Evolutionary conservation across 441 rosid species (phyloP), one percentile per base, ranked within the genome.

Genomic region (Adansonia gregorii): DNA sequence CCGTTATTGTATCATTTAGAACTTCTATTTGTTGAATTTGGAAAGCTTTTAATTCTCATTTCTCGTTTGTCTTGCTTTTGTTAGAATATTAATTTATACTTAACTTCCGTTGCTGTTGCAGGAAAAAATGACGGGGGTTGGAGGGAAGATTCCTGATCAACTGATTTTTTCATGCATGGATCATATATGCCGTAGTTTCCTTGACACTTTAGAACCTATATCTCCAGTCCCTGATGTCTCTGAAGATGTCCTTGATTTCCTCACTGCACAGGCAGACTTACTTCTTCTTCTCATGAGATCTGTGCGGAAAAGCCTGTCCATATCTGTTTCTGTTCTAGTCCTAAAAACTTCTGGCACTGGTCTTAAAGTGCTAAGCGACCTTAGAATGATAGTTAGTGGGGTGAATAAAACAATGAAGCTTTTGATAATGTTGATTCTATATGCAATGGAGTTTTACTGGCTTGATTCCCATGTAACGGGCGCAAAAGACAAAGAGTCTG

Each of bases 251-350:
- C 83, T 91, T 75, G 87, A 88, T 81, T 85, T 84, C 75, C 92
- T 96, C 72, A 76, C 84, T 41, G 91, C 92, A 66, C 92, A 93
- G 82, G 88, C 88, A 61, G 96, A 92, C 81, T 79, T 96, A 71
- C 88, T 96, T 79, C 87, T 90, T 71, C 84, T 77, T 81, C 88
- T 94, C 60, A 83, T 87, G 78, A 89, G 89, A 87, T 85, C 87
- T 15, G 85, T 79, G 11, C 77, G 67, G 74, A 85, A 77, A 66
- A 83, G 82, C 78, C 80, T 89, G 56, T 46, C 93, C 20, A 66
- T 79, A 60, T 80, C 95, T 71, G 78, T 78, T 64, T 85, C 89
- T 86, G 80, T 86, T 54, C 83, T 85, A 69, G 83, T 93, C 77
- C 78, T 94, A 68, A 89, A 85, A 84, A 88, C 89, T 41, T 83